Conservation (phyloP, 2,329 filamentous ascomycete species). For the Metarhizium anisopliae region DNA sequence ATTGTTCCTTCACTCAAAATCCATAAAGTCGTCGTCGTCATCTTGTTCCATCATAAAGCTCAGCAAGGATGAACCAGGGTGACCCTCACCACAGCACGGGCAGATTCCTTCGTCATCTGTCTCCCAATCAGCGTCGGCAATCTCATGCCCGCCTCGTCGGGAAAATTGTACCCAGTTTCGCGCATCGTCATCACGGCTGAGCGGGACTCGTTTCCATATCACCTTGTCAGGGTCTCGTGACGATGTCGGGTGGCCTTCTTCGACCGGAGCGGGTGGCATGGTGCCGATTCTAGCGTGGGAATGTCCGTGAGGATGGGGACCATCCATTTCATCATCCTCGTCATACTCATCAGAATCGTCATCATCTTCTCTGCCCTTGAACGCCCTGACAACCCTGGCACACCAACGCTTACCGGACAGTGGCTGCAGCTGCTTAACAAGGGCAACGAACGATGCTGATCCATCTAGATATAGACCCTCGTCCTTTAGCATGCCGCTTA, state of each 20-base stretch:
- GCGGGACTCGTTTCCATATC: slow-evolving; percentile 43
- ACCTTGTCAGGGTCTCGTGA: slow-evolving; percentile 32
- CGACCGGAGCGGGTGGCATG: slow-evolving; percentile 31
- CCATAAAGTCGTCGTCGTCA: slow-evolving; percentile 2
- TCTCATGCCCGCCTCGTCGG: slow-evolving; percentile 28
- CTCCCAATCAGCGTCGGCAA: slow-evolving; percentile 22
- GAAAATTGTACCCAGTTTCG: slow-evolving; percentile 42
- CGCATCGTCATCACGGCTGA: slow-evolving; percentile 26
- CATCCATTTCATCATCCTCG: slow-evolving; percentile 18
- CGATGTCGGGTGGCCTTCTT: slow-evolving; percentile 34
- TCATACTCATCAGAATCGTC: slow-evolving; percentile 16
- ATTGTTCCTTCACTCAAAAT: slow-evolving; percentile 1
- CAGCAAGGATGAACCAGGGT: slow-evolving; percentile 26
- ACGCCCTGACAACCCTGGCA: slow-evolving; percentile 37
- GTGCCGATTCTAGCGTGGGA: slow-evolving; percentile 19
- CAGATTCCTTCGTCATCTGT: slow-evolving; percentile 27
- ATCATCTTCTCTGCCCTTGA: slow-evolving; percentile 19
- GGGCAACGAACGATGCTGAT: slow-evolving; percentile 32
- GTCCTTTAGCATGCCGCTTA: slow-evolving; percentile 43
- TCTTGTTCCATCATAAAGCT: slow-evolving; percentile 17
- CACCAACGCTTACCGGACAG: slow-evolving; percentile 31
- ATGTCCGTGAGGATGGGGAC: slow-evolving; percentile 8
- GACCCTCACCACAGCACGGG: slow-evolving; percentile 31
- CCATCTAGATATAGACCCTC: slow-evolving; percentile 43
- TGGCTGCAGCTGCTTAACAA: slow-evolving; percentile 28